Evolutionary conservation across 1,284 basidiomycete genomes (phyloP), one percentile per base, ranked within the genome.

Genomic region (Ustilago sp.): DNA sequence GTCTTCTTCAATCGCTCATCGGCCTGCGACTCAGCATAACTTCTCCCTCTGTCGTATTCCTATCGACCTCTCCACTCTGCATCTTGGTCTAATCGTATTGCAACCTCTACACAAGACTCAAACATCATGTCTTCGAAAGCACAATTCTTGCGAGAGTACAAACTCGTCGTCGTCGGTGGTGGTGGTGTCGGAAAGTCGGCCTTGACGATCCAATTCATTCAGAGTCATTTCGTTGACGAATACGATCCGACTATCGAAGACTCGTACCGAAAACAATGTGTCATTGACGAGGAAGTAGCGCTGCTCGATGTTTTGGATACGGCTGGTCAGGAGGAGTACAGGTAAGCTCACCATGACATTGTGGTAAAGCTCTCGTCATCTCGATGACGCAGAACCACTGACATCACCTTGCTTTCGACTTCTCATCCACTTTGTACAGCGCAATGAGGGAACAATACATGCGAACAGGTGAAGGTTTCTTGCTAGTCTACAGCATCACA

Each of bases 361-460:
- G 11, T 9, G 4, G 15, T n/a, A n/a, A 13, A 35, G 4, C n/a
- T n/a, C 43, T 32, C 31, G 8, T 2, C 39, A 58, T 36, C 23
- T 28, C 19, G 8, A 28, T 23, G 36, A 31, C 23, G 17, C 41
- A n/a, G 23, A 19, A 38, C 17, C 6, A 43, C 60, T 59, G 45
- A 60, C 60, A 45, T 15, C 2, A 15, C 8, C 38, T 43, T n/a
- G 31, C 55, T 19, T 45, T 38, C 34, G 8, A 4, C 4, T 8
- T 13, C 43, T 32, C 32, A n/a, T 31, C n/a, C 13, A n/a, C 60
- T 17, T 61, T 35, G 17, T 6, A n/a, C 59, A 95, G 94, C 72
- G 95, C 94, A 36, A 97, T 97, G 95, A 92, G 95, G 61, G 95
- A 97, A 86, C 95, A 97, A 84, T 97, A 97, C 89, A 97, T 95